These are phyloP conservation scores for Hippophae gyantsensis DNA, from an alignment of 306 rosid genomes.

Conservation along the genomic window DNA sequence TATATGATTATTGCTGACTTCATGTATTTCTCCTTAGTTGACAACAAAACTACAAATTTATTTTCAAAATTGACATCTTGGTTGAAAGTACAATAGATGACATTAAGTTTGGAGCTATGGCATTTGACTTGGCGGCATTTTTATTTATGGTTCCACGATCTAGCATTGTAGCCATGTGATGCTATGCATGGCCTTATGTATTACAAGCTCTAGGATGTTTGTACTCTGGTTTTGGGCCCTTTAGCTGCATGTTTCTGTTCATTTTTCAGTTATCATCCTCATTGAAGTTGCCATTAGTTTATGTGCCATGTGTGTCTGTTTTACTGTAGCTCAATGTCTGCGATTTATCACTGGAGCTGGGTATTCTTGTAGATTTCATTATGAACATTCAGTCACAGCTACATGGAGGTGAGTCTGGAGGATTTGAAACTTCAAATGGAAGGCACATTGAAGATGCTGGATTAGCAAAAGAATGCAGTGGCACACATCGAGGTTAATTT, in stretches of 20 bases:
- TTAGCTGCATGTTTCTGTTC: too few species aligned
- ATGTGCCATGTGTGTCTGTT: not conserved
- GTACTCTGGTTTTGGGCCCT: not conserved
- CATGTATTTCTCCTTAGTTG: too few species aligned
- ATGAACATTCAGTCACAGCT: slow-evolving; percentile 47
- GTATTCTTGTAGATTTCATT: slow-evolving; percentile 18
- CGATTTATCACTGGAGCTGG: slow-evolving; percentile 17
- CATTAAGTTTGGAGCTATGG: too few species aligned
- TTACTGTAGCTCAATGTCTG: slow-evolving; percentile 20
- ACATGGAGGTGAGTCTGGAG: slow-evolving; percentile 30
- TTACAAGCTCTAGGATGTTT: too few species aligned
- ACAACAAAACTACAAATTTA: too few species aligned
- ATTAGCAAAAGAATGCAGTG: slow-evolving; percentile 23
- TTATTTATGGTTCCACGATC: too few species aligned
- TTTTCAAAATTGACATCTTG: too few species aligned
- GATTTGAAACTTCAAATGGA: slow-evolving; percentile 30
- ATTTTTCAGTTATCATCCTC: too few species aligned
- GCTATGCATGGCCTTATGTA: too few species aligned
- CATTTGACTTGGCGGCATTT: not conserved
- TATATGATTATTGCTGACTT: too few species aligned
- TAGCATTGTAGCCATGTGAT: too few species aligned
- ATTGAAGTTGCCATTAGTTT: not conserved
- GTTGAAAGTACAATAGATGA: too few species aligned
- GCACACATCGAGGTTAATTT: slow-evolving; percentile 33
- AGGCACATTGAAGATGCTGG: slow-evolving; percentile 18